Conservation (phyloP, 2,329 filamentous ascomycete species). For the Colletotrichum endophyticum region DNA sequence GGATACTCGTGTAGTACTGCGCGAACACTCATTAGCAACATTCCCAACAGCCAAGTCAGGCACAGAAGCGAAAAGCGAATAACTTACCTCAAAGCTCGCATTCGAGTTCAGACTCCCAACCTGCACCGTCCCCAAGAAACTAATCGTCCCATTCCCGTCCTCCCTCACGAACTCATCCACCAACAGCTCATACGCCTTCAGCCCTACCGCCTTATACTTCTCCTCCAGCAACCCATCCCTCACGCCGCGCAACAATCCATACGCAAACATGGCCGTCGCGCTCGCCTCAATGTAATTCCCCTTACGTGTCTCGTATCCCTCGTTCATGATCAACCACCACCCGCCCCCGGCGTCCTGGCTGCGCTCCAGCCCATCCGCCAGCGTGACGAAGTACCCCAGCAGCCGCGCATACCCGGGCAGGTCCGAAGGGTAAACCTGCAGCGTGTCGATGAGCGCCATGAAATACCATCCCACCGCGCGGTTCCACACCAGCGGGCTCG, state of each 20-base stretch:
- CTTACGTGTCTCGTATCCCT: conserved; percentile 45
- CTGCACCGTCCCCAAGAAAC: conserved; percentile 55
- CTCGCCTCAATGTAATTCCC: conserved; percentile 68
- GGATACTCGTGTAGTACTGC: conserved; percentile 10
- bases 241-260: conserved; percentile 50
- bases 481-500: conserved; percentile 58
- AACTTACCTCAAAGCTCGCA: conserved; percentile 52
- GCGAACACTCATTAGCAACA: not conserved
- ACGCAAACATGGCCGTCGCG: conserved; percentile 63
- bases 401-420: conserved; percentile 39
- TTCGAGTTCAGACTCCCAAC: conserved; percentile 56
- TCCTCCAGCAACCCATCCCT: conserved; percentile 36
- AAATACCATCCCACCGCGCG: conserved; percentile 60
- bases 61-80: not conserved
- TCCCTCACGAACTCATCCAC: conserved; percentile 49
- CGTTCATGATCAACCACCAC: conserved; percentile 64
- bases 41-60: not conserved
- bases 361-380: conserved; percentile 44
- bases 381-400: conserved; percentile 40
- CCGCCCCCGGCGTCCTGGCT: conserved; percentile 50
- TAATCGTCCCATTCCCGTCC: conserved; percentile 50
- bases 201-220: conserved; percentile 38
- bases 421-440: conserved; percentile 47
- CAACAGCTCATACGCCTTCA: conserved; percentile 38
- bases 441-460: conserved; percentile 54